A percentile compares a stretch with the other conserved stretches of the same genome.
phyloP scores from a whole-genome alignment of 768 basidiomycete genomes.

The Hericium alpestre region DNA sequence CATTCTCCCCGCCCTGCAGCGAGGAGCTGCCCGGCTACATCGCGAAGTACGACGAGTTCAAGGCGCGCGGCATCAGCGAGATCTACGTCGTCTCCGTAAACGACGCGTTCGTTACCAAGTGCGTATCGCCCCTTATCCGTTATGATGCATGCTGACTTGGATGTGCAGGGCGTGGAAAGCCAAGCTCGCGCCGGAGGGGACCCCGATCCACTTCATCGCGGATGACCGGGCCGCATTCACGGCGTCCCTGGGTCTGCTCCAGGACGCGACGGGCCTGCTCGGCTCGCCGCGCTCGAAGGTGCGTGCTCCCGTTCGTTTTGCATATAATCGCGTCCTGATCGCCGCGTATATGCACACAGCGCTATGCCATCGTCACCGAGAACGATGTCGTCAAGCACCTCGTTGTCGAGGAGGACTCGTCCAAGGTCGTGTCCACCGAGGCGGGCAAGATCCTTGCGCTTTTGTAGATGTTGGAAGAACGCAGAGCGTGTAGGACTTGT shows the following conservation, averaged over 20 bases:
- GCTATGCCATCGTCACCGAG: conserved; percentile 59
- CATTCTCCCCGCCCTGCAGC: conserved; percentile 12
- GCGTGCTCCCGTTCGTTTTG: not conserved
- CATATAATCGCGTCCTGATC: not conserved
- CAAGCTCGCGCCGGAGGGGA: conserved; percentile 43
- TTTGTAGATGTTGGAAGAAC: conserved; percentile 9
- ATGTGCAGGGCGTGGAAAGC: conserved; percentile 47
- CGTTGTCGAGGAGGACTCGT: conserved; percentile 30
- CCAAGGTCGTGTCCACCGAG: conserved; percentile 29
- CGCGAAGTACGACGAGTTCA: conserved; percentile 55
- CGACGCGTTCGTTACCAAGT: conserved; percentile 55
- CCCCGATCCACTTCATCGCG: conserved; percentile 33
- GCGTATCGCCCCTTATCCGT: not conserved
- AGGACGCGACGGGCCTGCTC: conserved; percentile 42
- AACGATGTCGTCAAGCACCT: conserved; percentile 58
- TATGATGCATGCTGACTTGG: not conserved
- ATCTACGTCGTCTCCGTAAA: conserved; percentile 71
- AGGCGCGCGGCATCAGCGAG: conserved; percentile 61
- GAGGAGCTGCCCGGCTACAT: conserved; percentile 35
- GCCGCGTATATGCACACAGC: conserved; percentile 19
- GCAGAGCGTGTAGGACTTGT: too few relatives aligned
- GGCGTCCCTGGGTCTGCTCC: conserved; percentile 30
- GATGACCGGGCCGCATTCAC: conserved; percentile 47
- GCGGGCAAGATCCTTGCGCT: conserved; percentile 31
- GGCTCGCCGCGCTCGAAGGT: conserved; percentile 57